Evolutionary conservation across 2,329 filamentous ascomycete species (phyloP).

Genomic region (Ceratocystis alfenasii): DNA sequence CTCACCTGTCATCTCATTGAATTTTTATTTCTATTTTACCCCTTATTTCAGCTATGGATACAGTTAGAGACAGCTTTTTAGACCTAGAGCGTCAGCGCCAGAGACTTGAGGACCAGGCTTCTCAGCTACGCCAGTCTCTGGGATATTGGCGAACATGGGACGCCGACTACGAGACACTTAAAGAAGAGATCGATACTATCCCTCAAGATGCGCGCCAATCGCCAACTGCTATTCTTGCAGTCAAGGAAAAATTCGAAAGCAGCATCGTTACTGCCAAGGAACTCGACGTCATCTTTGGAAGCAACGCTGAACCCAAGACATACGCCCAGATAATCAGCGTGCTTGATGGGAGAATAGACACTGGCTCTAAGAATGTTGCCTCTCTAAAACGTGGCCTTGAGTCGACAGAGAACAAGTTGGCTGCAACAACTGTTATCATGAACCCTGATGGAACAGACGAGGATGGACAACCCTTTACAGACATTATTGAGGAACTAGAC

Average conservation of each 20-base stretch:
- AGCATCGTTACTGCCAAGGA: constrained; percentile 49
- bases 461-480: constrained; percentile 56
- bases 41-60: constrained; percentile 30
- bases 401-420: constrained; percentile 50
- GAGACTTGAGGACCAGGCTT: constrained; percentile 62
- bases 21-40: background rate
- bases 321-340: constrained; percentile 46
- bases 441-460: constrained; percentile 27
- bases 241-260: constrained; percentile 49
- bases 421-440: constrained; percentile 21
- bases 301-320: constrained; percentile 25
- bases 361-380: constrained; percentile 20
- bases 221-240: constrained; percentile 42
- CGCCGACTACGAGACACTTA: constrained; percentile 79
- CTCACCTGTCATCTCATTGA: background rate
- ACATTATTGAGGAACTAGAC: constrained; percentile 86
- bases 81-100: constrained; percentile 64
- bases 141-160: constrained; percentile 86
- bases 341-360: constrained; percentile 31
- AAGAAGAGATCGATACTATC: constrained; percentile 60
- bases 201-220: constrained; percentile 33
- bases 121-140: constrained; percentile 58
- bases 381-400: constrained; percentile 35
- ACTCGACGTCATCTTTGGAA: constrained; percentile 37
- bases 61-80: constrained; percentile 42